Base-by-base conservation (phyloP, 1,284 basidiomycete species). In the Ustilago trichophora region DNA sequence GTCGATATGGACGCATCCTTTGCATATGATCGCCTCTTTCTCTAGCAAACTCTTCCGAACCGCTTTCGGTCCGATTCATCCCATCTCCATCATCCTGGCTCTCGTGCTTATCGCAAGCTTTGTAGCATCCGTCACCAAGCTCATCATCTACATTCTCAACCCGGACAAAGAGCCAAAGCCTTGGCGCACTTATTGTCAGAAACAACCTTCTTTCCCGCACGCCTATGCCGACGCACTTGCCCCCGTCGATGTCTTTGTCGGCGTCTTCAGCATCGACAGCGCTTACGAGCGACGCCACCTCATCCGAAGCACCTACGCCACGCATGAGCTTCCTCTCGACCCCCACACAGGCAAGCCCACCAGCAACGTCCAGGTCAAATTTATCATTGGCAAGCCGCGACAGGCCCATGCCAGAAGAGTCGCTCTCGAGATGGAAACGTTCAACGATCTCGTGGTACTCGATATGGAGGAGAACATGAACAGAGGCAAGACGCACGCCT, bases 101-200 rank as follows among this genome's bases (percentile, higher is more conserved):
- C 57, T 76, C 11, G 40, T 68, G 5, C 59, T 76, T 33, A 65
- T 76, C 24, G 69, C 66, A 11, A 72, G 57, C 40, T 76, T 76
- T 34, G 72, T 74, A 13, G 54, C 70, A 2, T 59, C 68, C 5
- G 70, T 74, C 41, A 75, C 73, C 26, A 74, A 73, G 49, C 60
- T 74, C 47, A 86, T 97, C 81, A 93, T 93, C 80, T 90, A 95
- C 82, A 87, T 94, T 65, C 87, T 97, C 77, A 94, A 97, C 80
- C 92, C 93, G 38, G 95, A 98, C 85, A 97, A 97, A 82, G 90
- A 91, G 53, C 90, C 92, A 13, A 83, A 95, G 25, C 93, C 94
- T 36, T 98, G 93, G 93, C 88, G 93, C 68, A 88, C 89, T 22
- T 95, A 95, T 81, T 98, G 95, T 82, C 87, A 90, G 47, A 83